phyloP scores from a whole-genome alignment of 2,329 filamentous ascomycete genomes.

The Elsinoe arachidis region DNA sequence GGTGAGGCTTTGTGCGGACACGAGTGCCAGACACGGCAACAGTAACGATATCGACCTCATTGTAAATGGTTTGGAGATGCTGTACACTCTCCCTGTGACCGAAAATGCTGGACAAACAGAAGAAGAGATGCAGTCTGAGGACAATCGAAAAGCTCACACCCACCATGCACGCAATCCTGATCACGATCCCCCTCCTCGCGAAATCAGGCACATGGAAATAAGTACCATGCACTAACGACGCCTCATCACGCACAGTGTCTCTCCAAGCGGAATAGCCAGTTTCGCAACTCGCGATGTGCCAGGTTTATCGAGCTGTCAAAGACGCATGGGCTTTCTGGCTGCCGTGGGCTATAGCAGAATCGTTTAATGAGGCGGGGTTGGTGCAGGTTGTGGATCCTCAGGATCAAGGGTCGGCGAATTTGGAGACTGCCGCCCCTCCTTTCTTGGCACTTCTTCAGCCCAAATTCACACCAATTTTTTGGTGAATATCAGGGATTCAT shows the following conservation, averaged over 20 bases:
- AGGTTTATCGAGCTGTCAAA: slow-evolving; percentile 7
- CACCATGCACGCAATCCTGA: background rate
- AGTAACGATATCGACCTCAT: slow-evolving; percentile 8
- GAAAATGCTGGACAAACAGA: background rate
- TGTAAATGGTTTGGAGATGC: background rate
- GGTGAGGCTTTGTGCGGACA: slow-evolving; percentile 16
- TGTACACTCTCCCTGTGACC: slow-evolving; percentile 5
- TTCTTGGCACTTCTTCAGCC: no score
- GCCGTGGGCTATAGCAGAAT: background rate
- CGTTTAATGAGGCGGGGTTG: background rate
- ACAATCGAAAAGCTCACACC: background rate
- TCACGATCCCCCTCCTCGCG: background rate
- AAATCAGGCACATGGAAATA: slow-evolving; percentile 6
- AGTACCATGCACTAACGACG: slow-evolving; percentile 4
- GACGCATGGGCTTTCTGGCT: background rate
- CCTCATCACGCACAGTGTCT: background rate
- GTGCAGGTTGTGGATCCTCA: background rate
- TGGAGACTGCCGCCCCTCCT: no score
- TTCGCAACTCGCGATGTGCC: background rate
- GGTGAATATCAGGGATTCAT: no score
- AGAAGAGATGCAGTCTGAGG: background rate
- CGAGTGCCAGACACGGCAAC: slow-evolving; percentile 7
- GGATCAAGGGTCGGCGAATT: no score
- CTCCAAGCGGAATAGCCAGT: background rate
- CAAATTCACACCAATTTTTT: no score